Evolutionary conservation across 176 grass and related monocot species (phyloP), one percentile per base, ranked within the genome.

Genomic region (Stipa capillata): DNA sequence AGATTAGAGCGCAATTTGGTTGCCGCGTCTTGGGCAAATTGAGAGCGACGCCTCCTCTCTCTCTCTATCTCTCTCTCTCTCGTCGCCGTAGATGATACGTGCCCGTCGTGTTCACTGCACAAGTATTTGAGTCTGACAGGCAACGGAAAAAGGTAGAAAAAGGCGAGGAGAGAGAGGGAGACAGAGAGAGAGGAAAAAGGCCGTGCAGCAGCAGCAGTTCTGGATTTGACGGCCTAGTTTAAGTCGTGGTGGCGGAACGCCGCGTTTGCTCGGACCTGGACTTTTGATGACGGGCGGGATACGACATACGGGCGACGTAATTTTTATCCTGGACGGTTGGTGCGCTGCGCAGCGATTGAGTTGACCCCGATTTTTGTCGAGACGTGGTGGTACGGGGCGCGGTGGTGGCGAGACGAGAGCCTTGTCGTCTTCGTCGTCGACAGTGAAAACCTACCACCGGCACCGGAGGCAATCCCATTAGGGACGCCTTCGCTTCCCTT

Each of bases 41-140:
- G 74, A 78, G 44, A 73, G 76, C 67, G 83, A 75, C 47, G n/a
- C 16, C 68, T 18, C n/a, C 2, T 0, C 1, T n/a, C n/a, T n/a
- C n/a, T n/a, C n/a, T n/a, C n/a, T n/a, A n/a, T n/a, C 15, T 20
- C 0, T 6, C 3, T 18, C 6, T 69, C 27, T 5, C 16, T 24
- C 2, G 0, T 6, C 7, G 62, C 23, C 28, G 27, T 36, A 43
- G 15, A 10, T 59, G 6, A 10, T 52, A 37, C 41, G 43, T 41
- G 76, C 8, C 71, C 20, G 70, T 75, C 47, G 85, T 69, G 45
- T 60, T 75, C 61, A 9, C 42, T 11, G 51, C 61, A 27, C n/a
- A n/a, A n/a, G n/a, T n/a, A n/a, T 35, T 77, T 71, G 79, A 77
- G 75, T 54, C 61, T 14, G 63, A 87, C 78, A 29, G 58, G 37